Conservation (phyloP, 345 rosid species). For the Eucalyptus dawsonii region DNA sequence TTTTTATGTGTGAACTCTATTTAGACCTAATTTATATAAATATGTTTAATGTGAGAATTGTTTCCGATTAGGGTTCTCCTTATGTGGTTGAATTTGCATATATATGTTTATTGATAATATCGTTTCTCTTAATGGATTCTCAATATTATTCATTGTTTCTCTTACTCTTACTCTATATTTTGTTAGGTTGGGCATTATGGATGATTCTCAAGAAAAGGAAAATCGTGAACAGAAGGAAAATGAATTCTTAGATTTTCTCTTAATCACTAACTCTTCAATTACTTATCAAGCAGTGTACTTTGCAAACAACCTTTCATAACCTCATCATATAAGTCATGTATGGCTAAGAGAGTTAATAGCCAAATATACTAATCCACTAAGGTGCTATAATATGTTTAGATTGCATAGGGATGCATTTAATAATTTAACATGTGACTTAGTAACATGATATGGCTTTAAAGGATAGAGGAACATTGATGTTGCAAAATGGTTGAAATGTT, state of each 20-base stretch:
- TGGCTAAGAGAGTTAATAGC: not conserved
- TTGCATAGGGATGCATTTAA: not conserved
- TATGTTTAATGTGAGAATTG: too few relatives aligned
- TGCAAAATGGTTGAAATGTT: too few relatives aligned
- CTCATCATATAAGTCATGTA: not conserved
- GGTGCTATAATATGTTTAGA: not conserved
- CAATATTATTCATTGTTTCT: not conserved
- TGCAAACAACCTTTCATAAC: not conserved
- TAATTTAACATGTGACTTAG: too few relatives aligned
- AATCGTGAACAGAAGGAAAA: rapidly evolving
- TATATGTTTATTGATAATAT: too few relatives aligned
- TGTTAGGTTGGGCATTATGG: not conserved
- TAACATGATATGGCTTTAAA: not conserved
- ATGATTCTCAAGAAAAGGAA: not conserved
- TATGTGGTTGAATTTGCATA: too few relatives aligned
- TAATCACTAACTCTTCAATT: too few relatives aligned
- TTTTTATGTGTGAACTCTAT: not conserved
- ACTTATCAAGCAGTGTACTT: rapidly evolving
- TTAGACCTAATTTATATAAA: too few relatives aligned
- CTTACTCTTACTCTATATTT: not conserved
- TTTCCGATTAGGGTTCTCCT: not conserved
- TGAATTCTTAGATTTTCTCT: not conserved
- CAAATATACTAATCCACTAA: too few relatives aligned
- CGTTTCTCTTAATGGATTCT: too few relatives aligned
- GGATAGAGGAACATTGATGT: too few relatives aligned